phyloP scores from a whole-genome alignment of 2,329 filamentous ascomycete genomes.

The Pestalotiopsis sp. region DNA sequence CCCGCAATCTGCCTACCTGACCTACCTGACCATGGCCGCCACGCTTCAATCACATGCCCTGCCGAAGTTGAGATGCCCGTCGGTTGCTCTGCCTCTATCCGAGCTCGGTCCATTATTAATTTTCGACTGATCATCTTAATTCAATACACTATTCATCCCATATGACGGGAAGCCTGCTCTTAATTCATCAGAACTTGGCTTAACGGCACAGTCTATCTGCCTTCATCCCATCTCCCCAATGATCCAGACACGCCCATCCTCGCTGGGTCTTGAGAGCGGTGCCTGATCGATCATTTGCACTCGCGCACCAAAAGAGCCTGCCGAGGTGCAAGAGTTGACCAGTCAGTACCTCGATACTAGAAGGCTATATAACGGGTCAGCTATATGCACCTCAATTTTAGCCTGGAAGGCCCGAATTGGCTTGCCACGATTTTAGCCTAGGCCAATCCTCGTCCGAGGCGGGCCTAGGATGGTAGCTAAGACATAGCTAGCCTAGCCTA shows the following conservation, averaged over 20 bases:
- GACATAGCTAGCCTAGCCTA: not conserved
- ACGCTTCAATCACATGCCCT: not conserved
- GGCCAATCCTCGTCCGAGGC: slow-evolving; percentile 2
- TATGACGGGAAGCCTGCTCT: not conserved
- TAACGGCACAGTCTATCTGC: not conserved
- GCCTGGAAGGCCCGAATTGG: slow-evolving; percentile 13
- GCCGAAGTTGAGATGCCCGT: not conserved
- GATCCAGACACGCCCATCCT: not conserved
- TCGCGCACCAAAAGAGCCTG: not conserved
- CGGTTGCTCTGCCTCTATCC: not conserved
- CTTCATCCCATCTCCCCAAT: not conserved
- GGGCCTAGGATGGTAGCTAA: not conserved
- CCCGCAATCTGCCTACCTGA: not conserved
- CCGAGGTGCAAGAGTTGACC: not conserved
- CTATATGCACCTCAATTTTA: slow-evolving; percentile 14
- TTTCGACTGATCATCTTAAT: not conserved
- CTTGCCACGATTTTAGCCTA: slow-evolving; percentile 7
- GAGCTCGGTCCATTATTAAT: not conserved
- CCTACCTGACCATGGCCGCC: not conserved
- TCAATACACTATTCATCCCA: not conserved
- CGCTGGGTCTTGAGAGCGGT: not conserved
- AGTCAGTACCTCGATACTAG: not conserved
- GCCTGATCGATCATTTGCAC: not conserved
- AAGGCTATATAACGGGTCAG: slow-evolving; percentile 8
- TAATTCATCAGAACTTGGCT: not conserved